Evolutionary conservation across 352 stramenopile species (phyloP).

Genomic region (Globisporangium okanoganense): DNA sequence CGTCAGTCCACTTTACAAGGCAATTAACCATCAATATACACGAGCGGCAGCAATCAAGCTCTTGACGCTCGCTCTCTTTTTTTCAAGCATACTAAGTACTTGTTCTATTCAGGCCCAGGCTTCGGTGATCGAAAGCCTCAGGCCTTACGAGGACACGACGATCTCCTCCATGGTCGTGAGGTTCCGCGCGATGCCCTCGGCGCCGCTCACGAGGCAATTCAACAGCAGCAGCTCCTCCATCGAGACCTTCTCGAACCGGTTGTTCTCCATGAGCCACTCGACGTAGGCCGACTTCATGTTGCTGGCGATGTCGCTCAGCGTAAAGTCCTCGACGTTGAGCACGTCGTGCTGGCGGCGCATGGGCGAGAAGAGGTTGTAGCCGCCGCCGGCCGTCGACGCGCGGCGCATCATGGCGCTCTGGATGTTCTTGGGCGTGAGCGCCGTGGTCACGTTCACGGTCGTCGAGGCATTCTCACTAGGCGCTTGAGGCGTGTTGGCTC

Average conservation of each 20-base stretch:
- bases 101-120: background rate
- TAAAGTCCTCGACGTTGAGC: slow-evolving; percentile 79
- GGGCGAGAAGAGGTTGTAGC: slow-evolving; percentile 31
- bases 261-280: slow-evolving; percentile 74
- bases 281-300: slow-evolving; percentile 76
- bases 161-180: slow-evolving; percentile 76
- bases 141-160: slow-evolving; percentile 49
- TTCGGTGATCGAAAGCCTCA: too few relatives aligned
- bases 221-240: slow-evolving; percentile 82
- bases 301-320: slow-evolving; percentile 56
- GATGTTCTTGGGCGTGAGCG: slow-evolving; percentile 28
- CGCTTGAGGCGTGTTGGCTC: slow-evolving; percentile 16
- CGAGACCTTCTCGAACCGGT: slow-evolving; percentile 67
- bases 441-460: slow-evolving; percentile 1
- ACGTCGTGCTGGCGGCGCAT: slow-evolving; percentile 80
- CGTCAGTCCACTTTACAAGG: background rate
- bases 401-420: slow-evolving; percentile 19
- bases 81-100: too few relatives aligned
- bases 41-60: too few relatives aligned
- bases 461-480: background rate
- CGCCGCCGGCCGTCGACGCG: slow-evolving; percentile 22
- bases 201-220: slow-evolving; percentile 79
- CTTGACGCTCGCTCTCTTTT: background rate
- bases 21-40: background rate
- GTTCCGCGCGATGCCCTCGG: slow-evolving; percentile 70